phyloP scores from a whole-genome alignment of 2,329 filamentous ascomycete species.

The Ophiostoma quercus region DNA sequence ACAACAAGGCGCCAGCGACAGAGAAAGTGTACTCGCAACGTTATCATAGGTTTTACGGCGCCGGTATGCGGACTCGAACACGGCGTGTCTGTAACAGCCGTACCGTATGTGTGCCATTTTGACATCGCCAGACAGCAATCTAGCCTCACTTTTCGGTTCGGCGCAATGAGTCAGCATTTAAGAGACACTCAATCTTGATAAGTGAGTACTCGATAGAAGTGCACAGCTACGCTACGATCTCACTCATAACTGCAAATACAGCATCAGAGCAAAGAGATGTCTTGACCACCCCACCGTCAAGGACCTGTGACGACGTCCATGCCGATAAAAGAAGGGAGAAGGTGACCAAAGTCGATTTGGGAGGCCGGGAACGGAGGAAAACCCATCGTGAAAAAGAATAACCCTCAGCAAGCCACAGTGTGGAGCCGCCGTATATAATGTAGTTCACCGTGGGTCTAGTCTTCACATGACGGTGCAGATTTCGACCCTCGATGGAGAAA shows the following conservation, averaged over 20 bases:
- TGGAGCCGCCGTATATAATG: conserved; percentile 44
- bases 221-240: neutral
- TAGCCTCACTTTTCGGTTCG: neutral
- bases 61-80: no score
- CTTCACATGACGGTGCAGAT: conserved; percentile 50
- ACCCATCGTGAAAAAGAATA: conserved; percentile 43
- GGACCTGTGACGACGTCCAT: conserved; percentile 40
- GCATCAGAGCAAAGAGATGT: conserved; percentile 34
- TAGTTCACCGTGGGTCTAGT: conserved; percentile 34
- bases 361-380: conserved; percentile 54
- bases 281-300: conserved; percentile 50
- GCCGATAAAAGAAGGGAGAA: conserved; percentile 43
- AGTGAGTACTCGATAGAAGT: neutral
- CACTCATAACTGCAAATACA: neutral
- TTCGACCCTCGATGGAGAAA: conserved; percentile 35
- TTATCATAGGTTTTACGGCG: no score
- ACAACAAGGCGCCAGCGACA: no score
- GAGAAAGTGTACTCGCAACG: no score
- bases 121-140: neutral
- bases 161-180: neutral
- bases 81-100: neutral
- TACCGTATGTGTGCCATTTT: neutral
- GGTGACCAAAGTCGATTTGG: conserved; percentile 44
- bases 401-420: conserved; percentile 52
- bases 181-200: neutral